Base-by-base conservation (phyloP, 495 filamentous ascomycete species). In the Podospora bellae-mahoneyi region DNA sequence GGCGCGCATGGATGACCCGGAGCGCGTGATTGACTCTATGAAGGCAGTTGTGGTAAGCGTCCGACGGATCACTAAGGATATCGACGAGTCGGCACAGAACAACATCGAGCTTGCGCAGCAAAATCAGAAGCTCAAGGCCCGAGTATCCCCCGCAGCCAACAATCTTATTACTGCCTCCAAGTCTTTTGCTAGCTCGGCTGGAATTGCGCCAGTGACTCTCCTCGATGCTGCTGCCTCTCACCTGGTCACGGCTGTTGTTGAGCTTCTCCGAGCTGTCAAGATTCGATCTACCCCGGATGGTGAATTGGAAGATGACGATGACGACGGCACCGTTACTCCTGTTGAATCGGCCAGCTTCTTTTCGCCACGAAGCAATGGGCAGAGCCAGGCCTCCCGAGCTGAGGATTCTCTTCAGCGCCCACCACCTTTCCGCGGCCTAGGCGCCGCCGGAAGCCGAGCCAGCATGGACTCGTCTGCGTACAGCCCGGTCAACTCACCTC, bases 151-250 rank as follows among this genome's bases (percentile, higher is more conserved):
- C 5, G 97, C 95, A 15, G 92, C 95, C 30, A 99, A 98, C 83
- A 97, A 96, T 71, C 80, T 98, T 66, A 97, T 97, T 69, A 98
- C 93, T 16, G 93, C 94, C 3, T 89, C 91, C 23, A 97, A 94
- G 81, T 96, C 96, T 73, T 96, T 94, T 77, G 89, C 91, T 48
- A 82, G 81, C 23, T 88, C 92, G 0, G 86, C 84, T 39, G 95
- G 95, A 19, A 83, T 99, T n/a, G 94, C 92, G 4, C 95, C 96
- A 2, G 90, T 99, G n/a, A 96, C 92, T 2, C 79, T 99, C 23
- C 82, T 99, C 18, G 95, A 99, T 79, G 95, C 95, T 13, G 95
- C 95, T 9, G 94, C 94, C n/a, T 94, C 91, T 16, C 93, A 99
- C 79, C 81, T 99, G 26, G 90, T 90, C 10, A 87, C 91, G 5